Conservation (phyloP, 2,329 filamentous ascomycete species). For the Alternaria sp. region DNA sequence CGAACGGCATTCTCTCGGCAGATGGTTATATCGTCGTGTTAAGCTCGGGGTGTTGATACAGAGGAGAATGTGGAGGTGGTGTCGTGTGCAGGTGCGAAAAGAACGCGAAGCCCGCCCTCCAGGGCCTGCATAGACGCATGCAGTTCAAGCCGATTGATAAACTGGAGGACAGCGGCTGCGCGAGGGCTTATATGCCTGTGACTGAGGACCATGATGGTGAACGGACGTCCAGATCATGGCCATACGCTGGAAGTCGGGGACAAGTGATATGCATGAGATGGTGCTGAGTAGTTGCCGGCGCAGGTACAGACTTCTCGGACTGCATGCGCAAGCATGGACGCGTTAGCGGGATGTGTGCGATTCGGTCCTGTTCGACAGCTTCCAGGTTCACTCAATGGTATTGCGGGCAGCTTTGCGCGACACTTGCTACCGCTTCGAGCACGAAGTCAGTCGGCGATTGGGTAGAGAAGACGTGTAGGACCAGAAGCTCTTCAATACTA, state of each 20-base stretch:
- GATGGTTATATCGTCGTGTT: background rate
- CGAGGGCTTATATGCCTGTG: conserved; percentile 10
- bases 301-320: conserved; percentile 9
- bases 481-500: background rate
- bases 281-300: conserved; percentile 2
- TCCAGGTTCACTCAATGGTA: background rate
- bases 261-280: background rate
- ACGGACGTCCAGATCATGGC: background rate
- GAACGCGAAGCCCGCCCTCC: background rate
- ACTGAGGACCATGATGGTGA: conserved; percentile 32
- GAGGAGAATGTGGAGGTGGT: background rate
- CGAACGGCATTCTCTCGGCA: conserved; percentile 12
- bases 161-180: background rate
- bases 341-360: background rate
- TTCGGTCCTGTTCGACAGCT: background rate
- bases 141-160: background rate
- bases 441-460: background rate
- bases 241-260: background rate
- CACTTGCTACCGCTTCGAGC: background rate
- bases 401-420: background rate
- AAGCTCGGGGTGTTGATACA: conserved; percentile 1
- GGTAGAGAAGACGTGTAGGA: background rate
- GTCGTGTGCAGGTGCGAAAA: background rate
- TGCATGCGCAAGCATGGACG: background rate
- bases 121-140: background rate